These are phyloP conservation scores for Penicillium thymicola DNA, from an alignment of 2,329 filamentous ascomycete genomes.

Conservation along the genomic window DNA sequence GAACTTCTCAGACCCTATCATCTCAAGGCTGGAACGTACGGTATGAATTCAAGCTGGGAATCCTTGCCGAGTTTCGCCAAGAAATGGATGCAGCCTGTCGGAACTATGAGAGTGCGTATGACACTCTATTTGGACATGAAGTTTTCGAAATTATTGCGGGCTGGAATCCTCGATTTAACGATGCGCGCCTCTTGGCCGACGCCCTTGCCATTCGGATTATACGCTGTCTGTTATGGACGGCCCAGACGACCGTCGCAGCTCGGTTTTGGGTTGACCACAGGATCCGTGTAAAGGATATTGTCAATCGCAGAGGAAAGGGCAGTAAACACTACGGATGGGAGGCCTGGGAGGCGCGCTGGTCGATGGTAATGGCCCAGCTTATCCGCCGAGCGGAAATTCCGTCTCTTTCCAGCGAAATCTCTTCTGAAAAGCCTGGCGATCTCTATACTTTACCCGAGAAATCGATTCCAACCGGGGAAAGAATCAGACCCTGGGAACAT, in stretches of 20 bases:
- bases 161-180: slow-evolving; percentile 88
- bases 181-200: slow-evolving; percentile 85
- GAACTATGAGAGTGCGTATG: slow-evolving; percentile 84
- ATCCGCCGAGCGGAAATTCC: slow-evolving; percentile 53
- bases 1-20: slow-evolving; percentile 82
- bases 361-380: slow-evolving; percentile 59
- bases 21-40: slow-evolving; percentile 86
- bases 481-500: slow-evolving; percentile 55
- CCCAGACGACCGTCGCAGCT: slow-evolving; percentile 73
- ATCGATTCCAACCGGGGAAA: slow-evolving; percentile 47
- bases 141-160: slow-evolving; percentile 83
- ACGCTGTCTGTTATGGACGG: slow-evolving; percentile 76
- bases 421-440: slow-evolving; percentile 22
- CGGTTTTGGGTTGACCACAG: slow-evolving; percentile 77
- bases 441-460: slow-evolving; percentile 50
- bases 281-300: slow-evolving; percentile 68
- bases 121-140: slow-evolving; percentile 75
- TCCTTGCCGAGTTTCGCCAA: slow-evolving; percentile 89
- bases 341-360: slow-evolving; percentile 82
- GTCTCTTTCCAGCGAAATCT: slow-evolving; percentile 35
- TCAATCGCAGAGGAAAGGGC: slow-evolving; percentile 80
- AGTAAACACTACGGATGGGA: slow-evolving; percentile 89
- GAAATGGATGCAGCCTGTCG: slow-evolving; percentile 85
- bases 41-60: slow-evolving; percentile 89
- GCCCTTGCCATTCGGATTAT: slow-evolving; percentile 74